Conservation (phyloP, 1,139 yeast genomes). For the Protomyces inouyei region DNA sequence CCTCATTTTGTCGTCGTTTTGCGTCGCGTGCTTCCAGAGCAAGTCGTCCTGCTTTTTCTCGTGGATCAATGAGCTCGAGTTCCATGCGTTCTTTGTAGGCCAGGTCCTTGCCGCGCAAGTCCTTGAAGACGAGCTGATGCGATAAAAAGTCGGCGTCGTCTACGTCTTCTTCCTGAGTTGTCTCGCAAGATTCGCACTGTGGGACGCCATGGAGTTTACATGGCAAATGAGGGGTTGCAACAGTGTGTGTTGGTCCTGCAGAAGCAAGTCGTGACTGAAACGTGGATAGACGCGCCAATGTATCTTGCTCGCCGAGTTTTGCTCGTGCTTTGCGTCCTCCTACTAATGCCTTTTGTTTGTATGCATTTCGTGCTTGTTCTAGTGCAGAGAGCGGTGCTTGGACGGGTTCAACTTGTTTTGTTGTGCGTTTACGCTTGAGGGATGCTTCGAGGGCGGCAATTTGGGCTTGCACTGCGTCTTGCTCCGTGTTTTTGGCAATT, state of each 20-base stretch:
- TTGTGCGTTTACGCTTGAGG: conserved; percentile 3
- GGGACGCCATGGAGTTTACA: conserved; percentile 35
- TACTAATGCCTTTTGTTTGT: conserved; percentile 26
- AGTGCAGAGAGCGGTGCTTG: conserved; percentile 28
- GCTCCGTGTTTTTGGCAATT: background rate
- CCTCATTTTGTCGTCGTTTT: background rate
- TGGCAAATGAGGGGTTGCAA: conserved; percentile 12
- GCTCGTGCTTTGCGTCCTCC: conserved; percentile 26
- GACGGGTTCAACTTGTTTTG: background rate
- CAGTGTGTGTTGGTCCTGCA: background rate
- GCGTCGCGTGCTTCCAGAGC: background rate
- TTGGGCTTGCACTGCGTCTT: conserved; percentile 9
- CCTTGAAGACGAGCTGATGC: conserved; percentile 31
- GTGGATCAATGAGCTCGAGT: conserved; percentile 30
- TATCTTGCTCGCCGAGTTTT: conserved; percentile 30
- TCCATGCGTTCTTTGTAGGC: conserved; percentile 15
- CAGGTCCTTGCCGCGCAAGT: conserved; percentile 29
- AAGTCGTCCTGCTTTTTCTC: conserved; percentile 26
- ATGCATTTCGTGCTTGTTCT: conserved; percentile 32
- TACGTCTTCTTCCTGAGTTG: conserved; percentile 33
- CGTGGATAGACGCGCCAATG: conserved; percentile 32
- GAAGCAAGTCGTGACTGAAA: conserved; percentile 36
- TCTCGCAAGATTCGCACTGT: conserved; percentile 35
- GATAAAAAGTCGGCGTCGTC: conserved; percentile 28
- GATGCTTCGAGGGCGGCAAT: conserved; percentile 19